phyloP scores from a whole-genome alignment of 2,329 filamentous ascomycete genomes.

The Graphium sp. region DNA sequence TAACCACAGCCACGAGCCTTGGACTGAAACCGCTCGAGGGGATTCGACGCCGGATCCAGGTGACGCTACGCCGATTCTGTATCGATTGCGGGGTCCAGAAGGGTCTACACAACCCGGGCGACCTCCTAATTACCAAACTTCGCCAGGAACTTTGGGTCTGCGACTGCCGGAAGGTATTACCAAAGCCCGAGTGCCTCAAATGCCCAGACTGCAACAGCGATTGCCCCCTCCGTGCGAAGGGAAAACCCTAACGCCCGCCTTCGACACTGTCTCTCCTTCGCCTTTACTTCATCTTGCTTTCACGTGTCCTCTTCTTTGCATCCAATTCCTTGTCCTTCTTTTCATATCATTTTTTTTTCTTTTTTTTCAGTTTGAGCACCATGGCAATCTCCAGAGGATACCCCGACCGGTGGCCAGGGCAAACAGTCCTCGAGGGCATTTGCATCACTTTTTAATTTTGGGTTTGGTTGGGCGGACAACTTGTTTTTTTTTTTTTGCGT shows the following conservation, averaged over 20 bases:
- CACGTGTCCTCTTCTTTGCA: not conserved
- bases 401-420: too few species aligned
- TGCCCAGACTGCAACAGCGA: conserved; percentile 17
- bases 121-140: conserved; percentile 18
- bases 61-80: conserved; percentile 20
- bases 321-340: not conserved
- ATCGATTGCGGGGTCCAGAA: conserved; percentile 21
- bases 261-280: too few species aligned
- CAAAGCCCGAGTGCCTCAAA: conserved; percentile 15
- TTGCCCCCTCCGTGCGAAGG: conserved; percentile 18
- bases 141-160: conserved; percentile 22
- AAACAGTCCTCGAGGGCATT: too few species aligned
- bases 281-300: not conserved
- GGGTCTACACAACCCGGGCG: conserved; percentile 18
- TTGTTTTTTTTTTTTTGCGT: not conserved
- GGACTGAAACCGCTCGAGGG: not conserved
- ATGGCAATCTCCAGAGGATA: too few species aligned
- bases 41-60: conserved; percentile 7
- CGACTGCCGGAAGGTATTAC: conserved; percentile 17
- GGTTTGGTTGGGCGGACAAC: not conserved
- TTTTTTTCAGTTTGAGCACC: not conserved
- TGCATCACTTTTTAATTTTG: not conserved
- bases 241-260: conserved; percentile 13
- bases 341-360: not conserved
- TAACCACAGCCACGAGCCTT: not conserved